A percentile compares a stretch with the other conserved stretches of the same genome.
These are phyloP conservation scores for Cyclocybe cylindracea DNA, from an alignment of 768 basidiomycete genomes.

Conservation along the genomic window DNA sequence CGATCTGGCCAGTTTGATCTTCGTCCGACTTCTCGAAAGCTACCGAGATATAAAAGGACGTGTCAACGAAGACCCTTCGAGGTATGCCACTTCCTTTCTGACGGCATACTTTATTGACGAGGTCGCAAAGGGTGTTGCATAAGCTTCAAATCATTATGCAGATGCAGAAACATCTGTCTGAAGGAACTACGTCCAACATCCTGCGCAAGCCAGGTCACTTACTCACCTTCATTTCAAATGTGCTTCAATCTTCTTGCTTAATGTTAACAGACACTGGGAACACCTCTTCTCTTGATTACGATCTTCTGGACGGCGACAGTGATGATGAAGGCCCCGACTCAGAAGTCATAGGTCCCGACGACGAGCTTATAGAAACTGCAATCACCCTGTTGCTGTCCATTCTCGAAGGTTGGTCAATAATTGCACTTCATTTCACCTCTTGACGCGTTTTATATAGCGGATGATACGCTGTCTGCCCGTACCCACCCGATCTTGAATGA, in stretches of 20 bases:
- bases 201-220: constrained; percentile 68
- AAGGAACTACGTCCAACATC: constrained; percentile 57
- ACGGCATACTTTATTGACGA: background rate
- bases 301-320: constrained; percentile 49
- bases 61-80: constrained; percentile 48
- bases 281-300: constrained; percentile 37
- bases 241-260: constrained; percentile 49
- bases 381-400: constrained; percentile 81
- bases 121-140: constrained; percentile 56
- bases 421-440: background rate
- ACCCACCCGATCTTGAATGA: constrained; percentile 67
- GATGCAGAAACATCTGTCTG: constrained; percentile 72
- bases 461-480: constrained; percentile 60
- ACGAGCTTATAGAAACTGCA: constrained; percentile 76
- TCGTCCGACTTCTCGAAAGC: constrained; percentile 70
- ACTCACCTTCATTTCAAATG: constrained; percentile 81
- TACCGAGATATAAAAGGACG: constrained; percentile 52
- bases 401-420: constrained; percentile 67
- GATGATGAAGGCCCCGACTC: constrained; percentile 54
- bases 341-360: constrained; percentile 42
- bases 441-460: constrained; percentile 32
- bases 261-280: constrained; percentile 30
- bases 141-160: constrained; percentile 81
- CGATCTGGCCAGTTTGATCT: constrained; percentile 73
- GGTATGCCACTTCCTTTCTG: constrained; percentile 34